Evolutionary conservation across 1,139 yeast genomes (phyloP).

Genomic region (Diutina pseudorugosa): DNA sequence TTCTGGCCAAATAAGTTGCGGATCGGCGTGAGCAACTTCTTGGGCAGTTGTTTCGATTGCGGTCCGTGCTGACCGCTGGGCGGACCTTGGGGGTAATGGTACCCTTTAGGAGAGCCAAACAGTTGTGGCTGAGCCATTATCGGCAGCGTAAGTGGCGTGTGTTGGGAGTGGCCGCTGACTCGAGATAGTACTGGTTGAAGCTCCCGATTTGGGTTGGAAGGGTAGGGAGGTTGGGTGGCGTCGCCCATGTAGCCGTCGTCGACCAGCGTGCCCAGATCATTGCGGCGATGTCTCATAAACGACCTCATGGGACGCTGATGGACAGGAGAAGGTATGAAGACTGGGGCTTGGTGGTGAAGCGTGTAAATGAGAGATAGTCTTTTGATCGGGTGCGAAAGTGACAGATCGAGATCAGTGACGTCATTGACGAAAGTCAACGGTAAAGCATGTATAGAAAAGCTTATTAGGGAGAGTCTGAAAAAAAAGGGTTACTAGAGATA

Average conservation of each 20-base stretch:
- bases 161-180: background rate
- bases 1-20: background rate
- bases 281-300: conserved; percentile 3
- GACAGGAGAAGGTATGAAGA: too few relatives aligned
- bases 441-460: too few relatives aligned
- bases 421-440: too few relatives aligned
- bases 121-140: background rate
- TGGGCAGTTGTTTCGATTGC: background rate
- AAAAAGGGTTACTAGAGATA: too few relatives aligned
- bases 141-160: background rate
- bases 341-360: too few relatives aligned
- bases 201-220: too few relatives aligned
- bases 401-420: too few relatives aligned
- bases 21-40: conserved; percentile 1
- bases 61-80: background rate
- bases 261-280: background rate
- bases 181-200: background rate
- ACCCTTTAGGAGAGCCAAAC: background rate
- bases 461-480: too few relatives aligned
- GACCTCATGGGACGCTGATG: conserved; percentile 4
- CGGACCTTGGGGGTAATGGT: background rate
- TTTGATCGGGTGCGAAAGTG: too few relatives aligned
- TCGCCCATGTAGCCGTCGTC: background rate
- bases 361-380: too few relatives aligned
- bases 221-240: background rate